A percentile compares a stretch with the other conserved stretches of the same genome.
Conservation (phyloP, 139 green algal genomes). For the Chlorella sp. region DNA sequence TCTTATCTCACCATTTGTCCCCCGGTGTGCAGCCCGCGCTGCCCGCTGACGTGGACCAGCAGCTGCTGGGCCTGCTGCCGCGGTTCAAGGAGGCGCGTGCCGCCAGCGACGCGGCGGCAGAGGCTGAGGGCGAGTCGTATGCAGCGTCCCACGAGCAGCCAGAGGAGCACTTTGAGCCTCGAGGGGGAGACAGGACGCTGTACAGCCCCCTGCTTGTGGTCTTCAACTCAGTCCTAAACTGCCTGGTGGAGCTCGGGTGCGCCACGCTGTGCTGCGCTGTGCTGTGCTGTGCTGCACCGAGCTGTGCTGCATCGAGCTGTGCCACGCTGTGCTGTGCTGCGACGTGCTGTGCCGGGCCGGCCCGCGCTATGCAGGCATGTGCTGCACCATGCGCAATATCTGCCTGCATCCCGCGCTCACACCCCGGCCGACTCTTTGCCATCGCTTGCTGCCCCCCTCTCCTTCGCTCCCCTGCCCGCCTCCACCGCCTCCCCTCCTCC, state of each 20-base stretch:
- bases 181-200: background rate
- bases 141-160: background rate
- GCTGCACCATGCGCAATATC: background rate
- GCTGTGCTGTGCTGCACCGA: too few species aligned
- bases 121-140: background rate
- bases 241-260: conserved; percentile 37
- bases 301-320: background rate
- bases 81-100: conserved; percentile 2
- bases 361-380: background rate
- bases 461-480: background rate
- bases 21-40: background rate
- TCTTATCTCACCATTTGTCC: too few species aligned
- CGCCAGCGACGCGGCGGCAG: background rate
- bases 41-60: background rate
- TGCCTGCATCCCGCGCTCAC: too few species aligned
- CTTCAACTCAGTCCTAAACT: conserved; percentile 36
- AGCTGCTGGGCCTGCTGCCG: conserved; percentile 6
- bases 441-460: too few species aligned
- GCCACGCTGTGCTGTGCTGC: too few species aligned
- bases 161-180: background rate
- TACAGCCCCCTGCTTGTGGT: conserved; percentile 17
- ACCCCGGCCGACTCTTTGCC: too few species aligned
- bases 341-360: background rate
- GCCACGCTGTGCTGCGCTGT: background rate
- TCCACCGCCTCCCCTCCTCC: background rate